Conservation (phyloP, 2,329 filamentous ascomycete species). For the Aspergillus fischeri region DNA sequence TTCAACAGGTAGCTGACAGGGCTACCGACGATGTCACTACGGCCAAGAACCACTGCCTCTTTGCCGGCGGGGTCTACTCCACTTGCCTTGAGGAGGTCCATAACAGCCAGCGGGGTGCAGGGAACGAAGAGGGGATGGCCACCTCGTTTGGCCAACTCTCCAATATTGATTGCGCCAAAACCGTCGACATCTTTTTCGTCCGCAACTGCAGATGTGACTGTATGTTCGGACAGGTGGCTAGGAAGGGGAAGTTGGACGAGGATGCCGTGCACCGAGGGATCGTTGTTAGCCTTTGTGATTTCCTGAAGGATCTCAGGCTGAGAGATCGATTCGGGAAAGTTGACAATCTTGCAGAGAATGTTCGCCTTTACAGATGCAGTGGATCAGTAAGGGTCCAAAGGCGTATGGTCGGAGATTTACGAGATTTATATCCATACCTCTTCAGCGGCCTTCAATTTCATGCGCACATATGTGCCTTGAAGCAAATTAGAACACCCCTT, state of each 20-base stretch:
- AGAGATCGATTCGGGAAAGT: constrained; percentile 74
- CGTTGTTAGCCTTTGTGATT: constrained; percentile 79
- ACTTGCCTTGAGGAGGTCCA: constrained; percentile 81
- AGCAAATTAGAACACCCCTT: constrained; percentile 20
- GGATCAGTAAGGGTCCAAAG: constrained; percentile 6
- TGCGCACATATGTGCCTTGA: constrained; percentile 92
- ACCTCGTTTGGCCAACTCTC: constrained; percentile 92
- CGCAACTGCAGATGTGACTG: constrained; percentile 81
- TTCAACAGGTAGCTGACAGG: constrained; percentile 94
- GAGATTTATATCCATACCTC: constrained; percentile 57
- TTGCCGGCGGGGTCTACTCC: constrained; percentile 83
- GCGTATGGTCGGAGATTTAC: neutral
- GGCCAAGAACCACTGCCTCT: constrained; percentile 87
- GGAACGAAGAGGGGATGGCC: constrained; percentile 85
- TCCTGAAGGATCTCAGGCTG: constrained; percentile 82
- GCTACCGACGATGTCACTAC: constrained; percentile 96
- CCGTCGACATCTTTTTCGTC: constrained; percentile 98
- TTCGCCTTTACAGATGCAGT: constrained; percentile 60
- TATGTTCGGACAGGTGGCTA: constrained; percentile 82
- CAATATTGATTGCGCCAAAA: constrained; percentile 90
- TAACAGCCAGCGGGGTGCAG: constrained; percentile 95
- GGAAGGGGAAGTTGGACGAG: constrained; percentile 91
- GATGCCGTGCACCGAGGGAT: constrained; percentile 81
- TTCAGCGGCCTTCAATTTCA: constrained; percentile 96
- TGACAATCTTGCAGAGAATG: constrained; percentile 81